phyloP scores from a whole-genome alignment of 2,329 filamentous ascomycete species.

The Lachnellula subtilissima region DNA sequence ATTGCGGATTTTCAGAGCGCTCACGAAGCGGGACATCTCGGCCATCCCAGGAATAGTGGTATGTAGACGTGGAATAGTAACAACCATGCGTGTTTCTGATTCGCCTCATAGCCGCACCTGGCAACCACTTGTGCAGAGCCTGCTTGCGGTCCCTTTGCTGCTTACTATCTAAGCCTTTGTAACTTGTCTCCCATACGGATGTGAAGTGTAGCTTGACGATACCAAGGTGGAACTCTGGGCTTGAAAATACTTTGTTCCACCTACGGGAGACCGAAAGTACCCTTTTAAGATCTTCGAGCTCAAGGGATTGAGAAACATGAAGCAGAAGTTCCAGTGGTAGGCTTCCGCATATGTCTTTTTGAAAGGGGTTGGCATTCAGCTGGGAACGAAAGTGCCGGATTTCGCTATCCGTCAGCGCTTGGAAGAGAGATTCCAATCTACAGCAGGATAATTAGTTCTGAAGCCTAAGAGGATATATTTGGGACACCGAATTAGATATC shows the following conservation, averaged over 20 bases:
- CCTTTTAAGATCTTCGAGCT: conserved; percentile 22
- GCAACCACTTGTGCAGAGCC: conserved; percentile 1
- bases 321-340: conserved; percentile 22
- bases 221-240: conserved; percentile 10
- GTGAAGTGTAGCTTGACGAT: conserved; percentile 5
- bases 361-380: conserved; percentile 10
- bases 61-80: conserved; percentile 1
- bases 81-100: conserved; percentile 4
- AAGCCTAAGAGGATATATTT: not conserved
- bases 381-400: conserved; percentile 12
- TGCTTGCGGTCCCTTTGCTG: not conserved
- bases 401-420: conserved; percentile 12
- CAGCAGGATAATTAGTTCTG: not conserved
- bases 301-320: conserved; percentile 15
- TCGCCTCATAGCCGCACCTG: conserved; percentile 1
- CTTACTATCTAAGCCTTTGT: not conserved
- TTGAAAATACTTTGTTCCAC: conserved; percentile 22
- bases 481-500: not conserved
- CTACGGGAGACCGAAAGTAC: conserved; percentile 18
- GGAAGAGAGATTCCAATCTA: conserved; percentile 19
- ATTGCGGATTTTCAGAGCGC: conserved; percentile 6
- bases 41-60: conserved; percentile 1
- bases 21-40: not conserved
- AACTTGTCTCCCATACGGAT: not conserved
- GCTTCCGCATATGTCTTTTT: conserved; percentile 11